Conservation (phyloP, 257 asterid species). For the Lithospermum erythrorhizon region DNA sequence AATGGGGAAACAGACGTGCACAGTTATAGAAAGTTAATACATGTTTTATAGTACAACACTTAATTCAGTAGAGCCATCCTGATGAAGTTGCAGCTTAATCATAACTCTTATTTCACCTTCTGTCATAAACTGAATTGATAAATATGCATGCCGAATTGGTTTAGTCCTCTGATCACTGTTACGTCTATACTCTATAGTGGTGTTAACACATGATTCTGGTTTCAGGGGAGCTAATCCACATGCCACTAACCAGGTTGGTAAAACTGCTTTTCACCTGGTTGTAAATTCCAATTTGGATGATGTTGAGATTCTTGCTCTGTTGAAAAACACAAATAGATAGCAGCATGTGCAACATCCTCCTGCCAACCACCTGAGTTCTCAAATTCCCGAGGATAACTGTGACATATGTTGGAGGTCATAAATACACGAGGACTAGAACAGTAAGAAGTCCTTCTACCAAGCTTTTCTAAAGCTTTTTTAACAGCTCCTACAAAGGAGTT, state of each 20-base stretch:
- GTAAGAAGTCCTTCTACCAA: conserved; percentile 4
- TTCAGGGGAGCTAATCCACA: conserved; percentile 76
- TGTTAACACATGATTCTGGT: conserved; percentile 3
- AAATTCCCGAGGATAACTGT: conserved; percentile 2
- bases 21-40: too few species aligned
- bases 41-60: too few species aligned
- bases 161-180: too few species aligned
- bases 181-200: background rate
- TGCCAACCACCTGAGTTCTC: background rate
- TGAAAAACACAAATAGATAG: conserved; percentile 53
- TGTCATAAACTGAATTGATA: too few species aligned
- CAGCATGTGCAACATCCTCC: conserved; percentile 6
- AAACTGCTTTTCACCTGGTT: conserved; percentile 49
- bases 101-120: too few species aligned
- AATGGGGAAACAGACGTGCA: too few species aligned
- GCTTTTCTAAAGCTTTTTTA: background rate
- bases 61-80: too few species aligned
- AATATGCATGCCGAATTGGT: too few species aligned
- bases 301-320: conserved; percentile 56
- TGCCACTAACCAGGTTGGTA: conserved; percentile 61
- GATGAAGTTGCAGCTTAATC: too few species aligned
- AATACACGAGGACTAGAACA: background rate
- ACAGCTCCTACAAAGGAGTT: background rate
- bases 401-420: background rate
- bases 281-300: conserved; percentile 47